A percentile compares a stretch with the other conserved stretches of the same genome.
These are phyloP conservation scores for Celoporthe dispersa DNA, from an alignment of 2,329 filamentous ascomycete genomes.

Conservation along the genomic window DNA sequence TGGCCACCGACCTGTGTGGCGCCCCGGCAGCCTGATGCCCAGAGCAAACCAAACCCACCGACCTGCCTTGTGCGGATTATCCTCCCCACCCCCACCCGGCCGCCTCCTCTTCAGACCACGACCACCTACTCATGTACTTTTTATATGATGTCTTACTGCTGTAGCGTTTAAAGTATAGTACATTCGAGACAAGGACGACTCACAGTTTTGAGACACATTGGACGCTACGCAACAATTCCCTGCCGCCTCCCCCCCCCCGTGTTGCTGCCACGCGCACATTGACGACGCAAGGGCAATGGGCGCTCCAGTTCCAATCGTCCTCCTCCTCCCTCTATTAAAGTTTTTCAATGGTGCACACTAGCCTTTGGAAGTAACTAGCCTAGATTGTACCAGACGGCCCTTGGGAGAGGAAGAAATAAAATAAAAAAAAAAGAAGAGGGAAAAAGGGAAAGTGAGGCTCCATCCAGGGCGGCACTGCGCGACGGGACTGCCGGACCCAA, in stretches of 20 bases:
- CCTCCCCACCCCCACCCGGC: neutral
- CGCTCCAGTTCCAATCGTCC: neutral
- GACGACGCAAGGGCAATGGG: neutral
- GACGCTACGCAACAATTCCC: neutral
- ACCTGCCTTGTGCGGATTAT: constrained; percentile 7
- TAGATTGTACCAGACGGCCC: neutral
- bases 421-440: too few species aligned
- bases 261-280: neutral
- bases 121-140: neutral
- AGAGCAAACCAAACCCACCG: neutral
- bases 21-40: neutral
- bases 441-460: neutral
- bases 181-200: neutral
- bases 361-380: neutral
- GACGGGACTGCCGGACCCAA: neutral
- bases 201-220: neutral
- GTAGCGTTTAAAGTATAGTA: neutral
- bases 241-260: too few species aligned
- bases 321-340: neutral
- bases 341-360: neutral
- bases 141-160: too few species aligned
- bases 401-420: neutral
- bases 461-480: neutral
- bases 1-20: neutral
- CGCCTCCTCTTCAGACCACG: neutral